A percentile compares a stretch with the other conserved stretches of the same genome.
Conservation (phyloP, 176 grass and related monocot species). For the Eremochloa ophiuroides region DNA sequence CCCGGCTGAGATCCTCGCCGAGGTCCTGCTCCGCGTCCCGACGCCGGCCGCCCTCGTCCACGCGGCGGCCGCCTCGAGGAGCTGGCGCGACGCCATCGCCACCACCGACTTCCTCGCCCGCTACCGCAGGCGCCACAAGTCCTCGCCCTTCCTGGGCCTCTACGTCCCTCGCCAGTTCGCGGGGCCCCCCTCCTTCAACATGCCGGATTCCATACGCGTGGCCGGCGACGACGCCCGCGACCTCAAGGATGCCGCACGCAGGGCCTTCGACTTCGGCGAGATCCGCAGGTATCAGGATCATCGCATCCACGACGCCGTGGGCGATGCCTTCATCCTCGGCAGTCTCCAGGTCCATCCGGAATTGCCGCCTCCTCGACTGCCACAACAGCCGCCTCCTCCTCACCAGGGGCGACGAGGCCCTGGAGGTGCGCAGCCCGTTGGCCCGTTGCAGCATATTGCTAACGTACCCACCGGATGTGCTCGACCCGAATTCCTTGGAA, state of each 20-base stretch:
- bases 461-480: background rate
- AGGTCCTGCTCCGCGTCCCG: background rate
- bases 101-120: background rate
- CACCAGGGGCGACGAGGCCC: background rate
- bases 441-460: background rate
- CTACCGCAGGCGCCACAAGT: background rate
- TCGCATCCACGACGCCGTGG: background rate
- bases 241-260: background rate
- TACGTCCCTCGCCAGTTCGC: background rate
- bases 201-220: background rate
- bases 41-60: background rate
- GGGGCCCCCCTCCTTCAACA: background rate
- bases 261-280: background rate
- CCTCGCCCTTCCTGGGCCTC: background rate
- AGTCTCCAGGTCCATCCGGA: background rate
- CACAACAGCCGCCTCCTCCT: conserved; percentile 8
- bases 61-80: background rate
- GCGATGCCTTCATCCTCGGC: background rate
- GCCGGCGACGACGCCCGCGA: background rate
- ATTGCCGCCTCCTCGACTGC: background rate
- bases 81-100: background rate
- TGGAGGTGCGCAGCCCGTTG: background rate
- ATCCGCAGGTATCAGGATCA: background rate
- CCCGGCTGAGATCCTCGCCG: background rate
- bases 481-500: background rate